Conservation (phyloP, 805 yeast genomes). For the Ogataea saltuana region DNA sequence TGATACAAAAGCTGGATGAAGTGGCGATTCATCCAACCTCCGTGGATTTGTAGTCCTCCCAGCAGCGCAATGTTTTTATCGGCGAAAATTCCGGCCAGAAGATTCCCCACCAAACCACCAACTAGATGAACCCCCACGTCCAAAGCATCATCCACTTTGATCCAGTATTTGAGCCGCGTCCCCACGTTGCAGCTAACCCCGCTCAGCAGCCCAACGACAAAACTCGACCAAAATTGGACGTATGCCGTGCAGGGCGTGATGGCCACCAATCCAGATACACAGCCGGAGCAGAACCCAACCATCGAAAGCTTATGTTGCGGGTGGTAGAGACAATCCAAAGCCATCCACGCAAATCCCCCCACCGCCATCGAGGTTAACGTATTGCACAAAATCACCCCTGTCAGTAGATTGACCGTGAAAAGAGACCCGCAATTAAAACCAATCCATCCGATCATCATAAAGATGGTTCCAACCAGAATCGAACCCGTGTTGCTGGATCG, state of each 20-base stretch:
- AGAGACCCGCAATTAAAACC: conserved; percentile 91
- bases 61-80: conserved; percentile 66
- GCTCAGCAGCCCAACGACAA: conserved; percentile 71
- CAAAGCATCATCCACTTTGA: conserved; percentile 80
- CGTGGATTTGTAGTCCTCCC: conserved; percentile 71
- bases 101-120: conserved; percentile 81
- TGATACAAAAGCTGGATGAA: conserved; percentile 85
- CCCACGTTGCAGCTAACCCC: conserved; percentile 82
- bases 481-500: conserved; percentile 86
- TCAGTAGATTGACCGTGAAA: conserved; percentile 69
- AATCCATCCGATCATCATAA: conserved; percentile 89
- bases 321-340: conserved; percentile 63
- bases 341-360: conserved; percentile 84
- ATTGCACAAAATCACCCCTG: conserved; percentile 79
- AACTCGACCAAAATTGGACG: conserved; percentile 83
- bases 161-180: conserved; percentile 75
- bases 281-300: conserved; percentile 91
- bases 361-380: conserved; percentile 77
- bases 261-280: conserved; percentile 88
- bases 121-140: conserved; percentile 95
- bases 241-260: conserved; percentile 93
- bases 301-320: conserved; percentile 76
- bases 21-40: conserved; percentile 88
- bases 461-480: conserved; percentile 77
- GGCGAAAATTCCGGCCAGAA: conserved; percentile 81